Conservation (phyloP, 2,329 filamentous ascomycete genomes). For the Botrytis byssoidea region DNA sequence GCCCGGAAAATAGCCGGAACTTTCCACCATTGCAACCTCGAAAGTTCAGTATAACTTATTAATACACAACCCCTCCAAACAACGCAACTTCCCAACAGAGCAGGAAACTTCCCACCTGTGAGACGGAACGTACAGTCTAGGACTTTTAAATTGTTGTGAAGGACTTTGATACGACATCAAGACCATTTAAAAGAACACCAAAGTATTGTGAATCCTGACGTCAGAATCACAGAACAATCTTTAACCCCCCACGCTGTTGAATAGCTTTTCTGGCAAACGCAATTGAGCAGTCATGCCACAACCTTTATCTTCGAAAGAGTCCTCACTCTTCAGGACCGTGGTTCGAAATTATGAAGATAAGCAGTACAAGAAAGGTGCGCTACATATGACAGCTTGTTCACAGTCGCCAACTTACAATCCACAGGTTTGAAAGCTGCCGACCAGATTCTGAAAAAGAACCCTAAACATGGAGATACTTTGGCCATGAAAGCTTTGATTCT, state of each 20-base stretch:
- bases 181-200: not conserved
- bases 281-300: conserved; percentile 59
- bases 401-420: conserved; percentile 29
- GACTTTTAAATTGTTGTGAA: not conserved
- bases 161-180: not conserved
- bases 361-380: conserved; percentile 83
- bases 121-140: not conserved
- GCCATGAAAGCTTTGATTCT: conserved; percentile 99
- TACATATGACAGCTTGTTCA: conserved; percentile 18
- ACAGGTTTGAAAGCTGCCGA: conserved; percentile 87
- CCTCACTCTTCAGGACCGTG: conserved; percentile 88
- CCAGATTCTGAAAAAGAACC: conserved; percentile 91
- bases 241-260: conserved; percentile 12
- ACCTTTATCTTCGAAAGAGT: conserved; percentile 80
- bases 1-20: conserved; percentile 7
- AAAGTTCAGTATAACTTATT: conserved; percentile 1
- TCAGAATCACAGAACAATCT: conserved; percentile 5
- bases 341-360: conserved; percentile 97
- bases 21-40: conserved; percentile 15
- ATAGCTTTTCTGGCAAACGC: conserved; percentile 6
- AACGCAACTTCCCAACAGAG: conserved; percentile 5
- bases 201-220: not conserved
- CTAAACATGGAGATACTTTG: conserved; percentile 95
- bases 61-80: conserved; percentile 20
- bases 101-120: conserved; percentile 3